Evolutionary conservation across 2,329 filamentous ascomycete species (phyloP), one percentile per base, ranked within the genome.

Genomic region (Reticulascus tulasneorum): DNA sequence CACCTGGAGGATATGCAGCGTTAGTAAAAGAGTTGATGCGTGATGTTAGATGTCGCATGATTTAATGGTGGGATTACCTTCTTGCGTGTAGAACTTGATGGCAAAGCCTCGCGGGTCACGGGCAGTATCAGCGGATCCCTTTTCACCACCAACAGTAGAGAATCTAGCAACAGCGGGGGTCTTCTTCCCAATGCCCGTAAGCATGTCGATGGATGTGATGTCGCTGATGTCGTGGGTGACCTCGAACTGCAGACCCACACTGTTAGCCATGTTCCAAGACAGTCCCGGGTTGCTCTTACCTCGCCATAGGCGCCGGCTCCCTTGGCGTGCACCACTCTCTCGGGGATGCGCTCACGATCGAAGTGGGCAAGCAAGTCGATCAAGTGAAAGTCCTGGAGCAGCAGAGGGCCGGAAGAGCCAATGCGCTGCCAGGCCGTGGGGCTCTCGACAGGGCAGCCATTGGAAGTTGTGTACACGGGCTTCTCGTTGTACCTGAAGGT

Each of bases 101-200:
- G 81, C 73, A 50, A 88, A 87, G 0, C 84, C 84, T 50, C 82
- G 69, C 9, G 82, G 82, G 47, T 89, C 84, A 40, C 84, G 77
- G 21, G 81, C 82, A 46, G 76, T 79, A 51, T 88, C 84, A 38
- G 82, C 71, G 5, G 79, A 85, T 7, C 83, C 83, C 39, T 77
- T 77, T 58, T 87, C 82, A 41, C 83, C 82, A 53, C 83, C 82
- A 5, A 88, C 84, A 2, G 84, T 89, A 0, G 82, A 87, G 60
- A 89, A 87, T 5, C 85, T 78, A 27, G 75, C 71, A 2, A 82
- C 71, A 44, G 82, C 59, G 12, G 81, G 77, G 30, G 82, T 86
- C 57, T 77, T 77, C 66, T 86, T 86, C 48, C 83, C 84, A 35
- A 77, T 67, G 38, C 74, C 65, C 50, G 65, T 72, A 51, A 80